phyloP scores from a whole-genome alignment of 345 rosid species.

The Bruguiera sexangula region DNA sequence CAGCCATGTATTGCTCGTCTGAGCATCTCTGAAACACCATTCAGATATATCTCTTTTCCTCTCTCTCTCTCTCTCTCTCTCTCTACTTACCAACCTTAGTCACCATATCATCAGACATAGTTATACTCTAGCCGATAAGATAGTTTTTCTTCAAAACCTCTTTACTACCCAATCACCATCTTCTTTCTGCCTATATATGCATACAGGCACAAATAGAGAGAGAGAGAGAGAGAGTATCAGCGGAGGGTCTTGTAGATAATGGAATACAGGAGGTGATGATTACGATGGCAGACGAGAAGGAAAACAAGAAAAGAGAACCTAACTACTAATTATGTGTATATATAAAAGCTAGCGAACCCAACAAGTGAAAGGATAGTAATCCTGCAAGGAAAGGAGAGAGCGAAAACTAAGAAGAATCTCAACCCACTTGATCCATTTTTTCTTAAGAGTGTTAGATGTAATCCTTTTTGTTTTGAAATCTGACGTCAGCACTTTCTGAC shows the following conservation, averaged over 20 bases:
- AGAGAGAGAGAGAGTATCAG: conserved; percentile 25
- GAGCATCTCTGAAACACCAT: conserved; percentile 37
- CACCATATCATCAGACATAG: conserved; percentile 33
- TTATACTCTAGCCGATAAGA: conserved; percentile 23
- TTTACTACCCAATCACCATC: conserved; percentile 26
- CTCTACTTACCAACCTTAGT: conserved; percentile 10
- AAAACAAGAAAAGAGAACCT: conserved; percentile 6
- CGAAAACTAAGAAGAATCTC: conserved; percentile 15
- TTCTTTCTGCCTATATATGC: conserved; percentile 30
- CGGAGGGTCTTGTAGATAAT: conserved; percentile 22
- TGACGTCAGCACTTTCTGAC: conserved; percentile 47
- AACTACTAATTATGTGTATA: not conserved
- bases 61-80: conserved; percentile 11
- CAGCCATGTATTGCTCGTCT: conserved; percentile 48
- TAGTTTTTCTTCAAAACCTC: conserved; percentile 26
- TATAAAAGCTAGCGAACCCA: conserved; percentile 26
- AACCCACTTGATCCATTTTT: conserved; percentile 26
- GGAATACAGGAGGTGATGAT: conserved; percentile 56
- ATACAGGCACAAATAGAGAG: conserved; percentile 5
- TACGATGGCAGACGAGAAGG: conserved; percentile 49
- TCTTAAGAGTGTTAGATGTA: not conserved
- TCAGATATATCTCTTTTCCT: conserved; percentile 37
- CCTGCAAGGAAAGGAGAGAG: conserved; percentile 11
- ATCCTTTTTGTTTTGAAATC: conserved; percentile 26
- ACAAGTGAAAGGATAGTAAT: conserved; percentile 20